Evolutionary conservation across 371 early-diverging fungal species (phyloP), one percentile per base, ranked within the genome.

Genomic region (Mucor velutinosus): DNA sequence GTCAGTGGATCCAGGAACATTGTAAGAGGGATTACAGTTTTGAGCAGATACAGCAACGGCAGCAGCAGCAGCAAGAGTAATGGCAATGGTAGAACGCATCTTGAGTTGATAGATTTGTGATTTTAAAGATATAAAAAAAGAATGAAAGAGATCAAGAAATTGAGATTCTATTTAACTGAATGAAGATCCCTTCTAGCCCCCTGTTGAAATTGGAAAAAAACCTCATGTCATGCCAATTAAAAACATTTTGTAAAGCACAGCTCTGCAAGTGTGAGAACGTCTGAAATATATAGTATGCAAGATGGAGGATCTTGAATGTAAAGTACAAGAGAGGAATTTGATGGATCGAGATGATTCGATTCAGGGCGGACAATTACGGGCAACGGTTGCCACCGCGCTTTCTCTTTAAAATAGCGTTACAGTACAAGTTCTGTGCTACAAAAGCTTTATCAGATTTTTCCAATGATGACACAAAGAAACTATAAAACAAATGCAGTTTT

Each of bases 1-100:
- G 11, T 58, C 39, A 23, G 72, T 63, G 41, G 74, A 73, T 11
- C 65, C 41, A 30, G 75, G 29, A 15, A 71, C 73, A 30, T 78
- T 71, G 35, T 70, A 81, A 37, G 74, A 60, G 23, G 81, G 76
- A 15, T 78, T 81, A 55, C 81, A 81, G 57, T 72, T 51, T 21
- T 58, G 41, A 29, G 77, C 74, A 57, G 71, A 66, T 29, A 65
- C 71, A 45, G 67, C 61, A 45, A 65, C 56, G 41, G 62, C 66
- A 35, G 67, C 64, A 51, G 67, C 64, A 51, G 60, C 66, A 21
- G 49, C 53, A 25, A 62, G 39, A 51, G 58, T 35, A 67, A 58
- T 43, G 27, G 68, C 61, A 39, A 65, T 58, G 15, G 41, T 43
- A 12, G 68, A 43, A 62, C 57, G 62, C 71, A 74, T 71, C 3